These are phyloP conservation scores for Colletotrichum noveboracense DNA, from an alignment of 2,329 filamentous ascomycete genomes.

Conservation along the genomic window DNA sequence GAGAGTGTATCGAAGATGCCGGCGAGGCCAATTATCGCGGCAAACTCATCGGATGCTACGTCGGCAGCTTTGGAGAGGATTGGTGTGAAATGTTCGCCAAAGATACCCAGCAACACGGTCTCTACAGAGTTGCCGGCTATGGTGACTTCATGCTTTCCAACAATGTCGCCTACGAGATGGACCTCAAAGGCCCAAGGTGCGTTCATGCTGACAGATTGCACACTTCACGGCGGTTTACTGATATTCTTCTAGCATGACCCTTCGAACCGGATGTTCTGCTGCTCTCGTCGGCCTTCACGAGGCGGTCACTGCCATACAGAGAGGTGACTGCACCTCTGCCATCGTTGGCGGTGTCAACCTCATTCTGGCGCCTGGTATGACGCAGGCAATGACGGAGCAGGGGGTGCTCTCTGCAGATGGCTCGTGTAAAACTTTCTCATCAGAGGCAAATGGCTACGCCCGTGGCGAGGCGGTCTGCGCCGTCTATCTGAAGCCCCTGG, in stretches of 20 bases:
- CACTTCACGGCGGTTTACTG: conserved; percentile 4
- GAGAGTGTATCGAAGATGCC: conserved; percentile 33
- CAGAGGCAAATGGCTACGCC: conserved; percentile 44
- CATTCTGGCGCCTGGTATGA: conserved; percentile 29
- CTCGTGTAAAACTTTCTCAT: conserved; percentile 32
- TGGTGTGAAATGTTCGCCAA: conserved; percentile 18
- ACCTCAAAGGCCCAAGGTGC: conserved; percentile 15
- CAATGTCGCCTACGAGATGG: conserved; percentile 15
- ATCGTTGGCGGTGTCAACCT: conserved; percentile 31
- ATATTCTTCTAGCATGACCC: conserved; percentile 24
- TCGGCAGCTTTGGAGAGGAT: conserved; percentile 21
- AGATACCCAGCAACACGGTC: conserved; percentile 2
- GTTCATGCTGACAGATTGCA: neutral
- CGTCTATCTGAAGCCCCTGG: conserved; percentile 45
- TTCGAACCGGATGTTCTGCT: conserved; percentile 32
- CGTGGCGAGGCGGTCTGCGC: conserved; percentile 45
- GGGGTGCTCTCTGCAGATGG: conserved; percentile 19
- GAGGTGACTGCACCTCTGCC: conserved; percentile 18
- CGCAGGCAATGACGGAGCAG: neutral
- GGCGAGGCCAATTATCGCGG: conserved; percentile 29
- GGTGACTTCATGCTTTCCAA: conserved; percentile 25
- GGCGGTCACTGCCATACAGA: conserved; percentile 24
- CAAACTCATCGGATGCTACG: conserved; percentile 28
- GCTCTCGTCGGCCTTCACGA: conserved; percentile 26
- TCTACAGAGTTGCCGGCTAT: conserved; percentile 8